Evolutionary conservation across 768 basidiomycete genomes (phyloP).

Genomic region (Cyathus striatus): DNA sequence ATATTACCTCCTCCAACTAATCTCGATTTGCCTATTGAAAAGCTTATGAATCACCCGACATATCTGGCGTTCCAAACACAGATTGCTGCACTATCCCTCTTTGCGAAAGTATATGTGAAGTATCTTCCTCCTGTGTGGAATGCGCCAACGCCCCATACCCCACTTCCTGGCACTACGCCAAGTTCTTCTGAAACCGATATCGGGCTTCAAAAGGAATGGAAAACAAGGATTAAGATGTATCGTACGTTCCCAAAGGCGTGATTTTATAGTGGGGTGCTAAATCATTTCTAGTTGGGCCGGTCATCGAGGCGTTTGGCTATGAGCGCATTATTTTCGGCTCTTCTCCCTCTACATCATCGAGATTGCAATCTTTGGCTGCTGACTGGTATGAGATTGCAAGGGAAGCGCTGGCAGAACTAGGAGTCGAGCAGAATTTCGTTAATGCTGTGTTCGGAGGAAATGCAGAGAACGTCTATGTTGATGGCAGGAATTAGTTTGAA

Average conservation of each 20-base stretch:
- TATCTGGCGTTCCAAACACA: slow-evolving; percentile 73
- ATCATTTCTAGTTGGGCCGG: slow-evolving; percentile 58
- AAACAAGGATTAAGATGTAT: slow-evolving; percentile 79
- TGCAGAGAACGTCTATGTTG: slow-evolving; percentile 44
- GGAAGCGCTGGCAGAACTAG: slow-evolving; percentile 75
- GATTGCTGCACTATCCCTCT: slow-evolving; percentile 67
- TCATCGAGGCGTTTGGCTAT: slow-evolving; percentile 82
- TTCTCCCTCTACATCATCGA: slow-evolving; percentile 52
- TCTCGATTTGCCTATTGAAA: slow-evolving; percentile 65
- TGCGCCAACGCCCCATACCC: slow-evolving; percentile 46
- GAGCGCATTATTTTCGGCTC: slow-evolving; percentile 82
- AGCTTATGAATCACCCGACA: slow-evolving; percentile 72
- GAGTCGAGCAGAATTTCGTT: slow-evolving; percentile 70
- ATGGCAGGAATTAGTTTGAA: slow-evolving; percentile 8
- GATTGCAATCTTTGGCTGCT: slow-evolving; percentile 42
- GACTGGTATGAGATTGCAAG: slow-evolving; percentile 83
- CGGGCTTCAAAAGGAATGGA: slow-evolving; percentile 61
- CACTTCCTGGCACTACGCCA: slow-evolving; percentile 28
- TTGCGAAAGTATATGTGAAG: slow-evolving; percentile 67
- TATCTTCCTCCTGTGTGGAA: slow-evolving; percentile 77
- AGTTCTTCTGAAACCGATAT: slow-evolving; percentile 26
- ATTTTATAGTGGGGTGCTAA: background rate
- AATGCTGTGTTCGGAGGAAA: slow-evolving; percentile 66
- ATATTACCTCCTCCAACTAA: slow-evolving; percentile 76
- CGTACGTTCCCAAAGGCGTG: slow-evolving; percentile 43